Conservation (phyloP, 305 asterid genomes). For the Fraxinus albicans region DNA sequence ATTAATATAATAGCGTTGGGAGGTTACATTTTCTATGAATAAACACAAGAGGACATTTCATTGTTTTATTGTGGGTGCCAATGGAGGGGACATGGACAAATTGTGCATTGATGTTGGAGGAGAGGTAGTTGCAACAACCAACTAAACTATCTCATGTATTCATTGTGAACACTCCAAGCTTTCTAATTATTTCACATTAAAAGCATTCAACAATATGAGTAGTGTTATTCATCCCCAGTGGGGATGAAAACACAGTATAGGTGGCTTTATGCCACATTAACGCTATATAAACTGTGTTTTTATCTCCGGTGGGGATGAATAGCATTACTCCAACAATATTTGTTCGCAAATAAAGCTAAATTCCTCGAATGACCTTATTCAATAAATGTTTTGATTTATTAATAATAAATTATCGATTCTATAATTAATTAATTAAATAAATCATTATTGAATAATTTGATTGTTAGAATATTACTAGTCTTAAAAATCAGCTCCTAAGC, state of each 20-base stretch:
- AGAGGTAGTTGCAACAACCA: slow-evolving; percentile 3
- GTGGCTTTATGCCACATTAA: no score
- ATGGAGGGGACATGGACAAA: background rate
- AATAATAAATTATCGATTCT: background rate
- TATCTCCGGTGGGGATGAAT: no score
- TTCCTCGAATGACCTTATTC: background rate
- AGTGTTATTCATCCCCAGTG: no score
- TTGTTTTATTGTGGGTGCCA: background rate
- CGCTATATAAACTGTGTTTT: no score
- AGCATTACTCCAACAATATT: no score
- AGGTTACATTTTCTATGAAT: background rate
- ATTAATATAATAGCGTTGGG: background rate
- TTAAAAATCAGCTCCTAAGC: no score
- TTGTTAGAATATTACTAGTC: background rate
- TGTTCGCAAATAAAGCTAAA: background rate
- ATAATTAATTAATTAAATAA: no score
- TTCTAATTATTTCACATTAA: background rate
- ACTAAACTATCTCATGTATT: background rate
- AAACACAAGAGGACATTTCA: background rate
- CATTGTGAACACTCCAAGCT: background rate
- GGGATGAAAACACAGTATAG: no score
- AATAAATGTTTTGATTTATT: no score
- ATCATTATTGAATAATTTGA: no score
- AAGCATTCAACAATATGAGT: background rate
- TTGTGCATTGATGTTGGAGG: background rate